Evolutionary conservation across 2,329 filamentous ascomycete species (phyloP).

Genomic region (Aspergillus sp.): DNA sequence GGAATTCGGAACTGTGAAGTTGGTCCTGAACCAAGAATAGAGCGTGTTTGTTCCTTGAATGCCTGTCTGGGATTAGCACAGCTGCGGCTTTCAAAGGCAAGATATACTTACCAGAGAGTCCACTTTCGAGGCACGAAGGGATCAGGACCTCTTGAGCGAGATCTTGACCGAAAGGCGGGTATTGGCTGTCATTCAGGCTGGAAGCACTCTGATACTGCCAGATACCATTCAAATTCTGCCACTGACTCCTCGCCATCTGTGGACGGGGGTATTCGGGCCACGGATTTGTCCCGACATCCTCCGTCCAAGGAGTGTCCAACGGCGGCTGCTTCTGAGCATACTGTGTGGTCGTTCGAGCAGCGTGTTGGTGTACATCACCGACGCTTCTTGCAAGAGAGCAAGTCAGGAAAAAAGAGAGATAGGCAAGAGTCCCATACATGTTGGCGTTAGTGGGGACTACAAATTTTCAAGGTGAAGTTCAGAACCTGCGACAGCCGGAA

Average conservation of each 20-base stretch:
- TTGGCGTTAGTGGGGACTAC: neutral
- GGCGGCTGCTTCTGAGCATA: slow-evolving; percentile 47
- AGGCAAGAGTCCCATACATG: slow-evolving; percentile 3
- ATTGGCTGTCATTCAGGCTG: slow-evolving; percentile 39
- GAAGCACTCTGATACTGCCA: slow-evolving; percentile 50
- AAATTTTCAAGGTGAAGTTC: neutral
- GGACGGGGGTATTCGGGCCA: slow-evolving; percentile 55
- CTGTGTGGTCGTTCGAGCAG: slow-evolving; percentile 14
- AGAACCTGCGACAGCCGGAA: neutral
- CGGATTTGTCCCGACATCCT: slow-evolving; percentile 49
- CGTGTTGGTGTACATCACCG: neutral
- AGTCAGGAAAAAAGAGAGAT: neutral
- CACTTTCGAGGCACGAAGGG: slow-evolving; percentile 58
- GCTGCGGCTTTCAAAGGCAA: no score
- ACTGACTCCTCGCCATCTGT: slow-evolving; percentile 48
- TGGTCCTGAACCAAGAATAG: slow-evolving; percentile 53
- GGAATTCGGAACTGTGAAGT: slow-evolving; percentile 48
- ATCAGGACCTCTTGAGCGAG: slow-evolving; percentile 51
- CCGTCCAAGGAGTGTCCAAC: slow-evolving; percentile 49
- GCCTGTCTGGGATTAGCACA: slow-evolving; percentile 21
- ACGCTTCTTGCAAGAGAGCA: slow-evolving; percentile 1
- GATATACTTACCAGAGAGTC: slow-evolving; percentile 38
- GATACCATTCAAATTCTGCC: slow-evolving; percentile 53
- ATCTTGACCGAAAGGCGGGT: slow-evolving; percentile 48
- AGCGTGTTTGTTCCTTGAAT: slow-evolving; percentile 42